A percentile compares a stretch with the other conserved stretches of the same genome.
These are phyloP conservation scores for Psilocybe subaeruginosa DNA, from an alignment of 768 basidiomycete genomes.

Conservation along the genomic window DNA sequence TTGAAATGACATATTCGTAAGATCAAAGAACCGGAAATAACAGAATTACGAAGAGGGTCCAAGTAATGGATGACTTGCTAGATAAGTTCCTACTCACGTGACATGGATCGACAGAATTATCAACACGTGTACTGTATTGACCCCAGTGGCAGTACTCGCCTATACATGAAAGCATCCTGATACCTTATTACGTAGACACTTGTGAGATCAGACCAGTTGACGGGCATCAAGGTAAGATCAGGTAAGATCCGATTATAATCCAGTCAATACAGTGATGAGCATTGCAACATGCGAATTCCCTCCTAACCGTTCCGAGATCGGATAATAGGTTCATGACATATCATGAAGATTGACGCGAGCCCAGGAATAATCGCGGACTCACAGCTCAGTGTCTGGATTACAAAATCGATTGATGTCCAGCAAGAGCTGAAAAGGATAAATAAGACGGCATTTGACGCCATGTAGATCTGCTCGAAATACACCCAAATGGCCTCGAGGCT, in stretches of 20 bases:
- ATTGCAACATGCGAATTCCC: too few species aligned
- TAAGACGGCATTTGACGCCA: neutral
- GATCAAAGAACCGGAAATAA: too few species aligned
- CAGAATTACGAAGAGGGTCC: neutral
- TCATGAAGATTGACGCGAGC: too few species aligned
- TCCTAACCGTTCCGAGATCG: too few species aligned
- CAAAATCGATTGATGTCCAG: neutral
- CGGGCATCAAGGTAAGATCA: neutral
- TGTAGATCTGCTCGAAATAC: neutral
- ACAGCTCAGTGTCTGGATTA: too few species aligned
- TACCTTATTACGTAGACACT: neutral
- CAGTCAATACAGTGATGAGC: too few species aligned
- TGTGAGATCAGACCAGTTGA: neutral
- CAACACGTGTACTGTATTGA: neutral
- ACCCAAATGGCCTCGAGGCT: neutral
- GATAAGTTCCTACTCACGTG: neutral
- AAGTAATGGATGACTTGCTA: neutral
- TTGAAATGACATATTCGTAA: too few species aligned
- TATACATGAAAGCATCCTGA: neutral
- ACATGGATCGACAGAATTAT: neutral
- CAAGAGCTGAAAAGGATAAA: neutral
- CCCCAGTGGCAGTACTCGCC: slow-evolving; percentile 3
- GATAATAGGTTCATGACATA: too few species aligned
- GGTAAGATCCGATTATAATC: too few species aligned
- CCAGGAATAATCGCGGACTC: too few species aligned